Percentiles rank a stretch among this genome's conserved stretches.
phyloP scores from a whole-genome alignment of 805 yeast species.

The Zygotorulaspora sp. region DNA sequence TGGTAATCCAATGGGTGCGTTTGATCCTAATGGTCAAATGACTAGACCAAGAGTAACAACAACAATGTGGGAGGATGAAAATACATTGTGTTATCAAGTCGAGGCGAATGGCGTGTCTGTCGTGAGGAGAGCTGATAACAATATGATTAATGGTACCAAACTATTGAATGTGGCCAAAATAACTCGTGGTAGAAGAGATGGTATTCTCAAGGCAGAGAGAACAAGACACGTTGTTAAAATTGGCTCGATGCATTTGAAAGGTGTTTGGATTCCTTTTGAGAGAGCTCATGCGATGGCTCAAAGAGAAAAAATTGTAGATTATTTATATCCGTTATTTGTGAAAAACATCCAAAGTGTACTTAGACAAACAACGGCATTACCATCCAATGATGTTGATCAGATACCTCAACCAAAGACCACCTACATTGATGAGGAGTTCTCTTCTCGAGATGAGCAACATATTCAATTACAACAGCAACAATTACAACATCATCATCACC shows the following conservation, averaged over 20 bases:
- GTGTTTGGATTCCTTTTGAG: conserved; percentile 88
- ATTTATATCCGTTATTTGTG: conserved; percentile 64
- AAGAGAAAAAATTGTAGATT: conserved; percentile 66
- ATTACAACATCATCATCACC: conserved; percentile 19
- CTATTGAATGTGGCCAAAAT: conserved; percentile 77
- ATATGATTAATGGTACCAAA: conserved; percentile 84
- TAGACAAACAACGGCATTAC: conserved; percentile 24
- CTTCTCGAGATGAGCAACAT: neutral
- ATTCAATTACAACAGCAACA: conserved; percentile 24
- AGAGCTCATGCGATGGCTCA: conserved; percentile 79
- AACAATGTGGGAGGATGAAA: conserved; percentile 89
- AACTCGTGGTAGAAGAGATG: conserved; percentile 85
- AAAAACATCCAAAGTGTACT: conserved; percentile 58
- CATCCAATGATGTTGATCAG: neutral
- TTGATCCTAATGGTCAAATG: conserved; percentile 10
- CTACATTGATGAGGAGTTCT: conserved; percentile 1
- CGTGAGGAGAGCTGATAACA: conserved; percentile 78
- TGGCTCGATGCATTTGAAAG: conserved; percentile 84
- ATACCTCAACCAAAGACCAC: neutral
- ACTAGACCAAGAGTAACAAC: conserved; percentile 62
- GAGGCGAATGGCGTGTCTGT: conserved; percentile 78
- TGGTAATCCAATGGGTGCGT: conserved; percentile 6
- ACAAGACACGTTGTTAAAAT: conserved; percentile 76
- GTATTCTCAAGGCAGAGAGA: conserved; percentile 72
- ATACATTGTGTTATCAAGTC: conserved; percentile 78